These are phyloP conservation scores for Cyclaneusma minus DNA, from an alignment of 2,329 filamentous ascomycete genomes.

Conservation along the genomic window DNA sequence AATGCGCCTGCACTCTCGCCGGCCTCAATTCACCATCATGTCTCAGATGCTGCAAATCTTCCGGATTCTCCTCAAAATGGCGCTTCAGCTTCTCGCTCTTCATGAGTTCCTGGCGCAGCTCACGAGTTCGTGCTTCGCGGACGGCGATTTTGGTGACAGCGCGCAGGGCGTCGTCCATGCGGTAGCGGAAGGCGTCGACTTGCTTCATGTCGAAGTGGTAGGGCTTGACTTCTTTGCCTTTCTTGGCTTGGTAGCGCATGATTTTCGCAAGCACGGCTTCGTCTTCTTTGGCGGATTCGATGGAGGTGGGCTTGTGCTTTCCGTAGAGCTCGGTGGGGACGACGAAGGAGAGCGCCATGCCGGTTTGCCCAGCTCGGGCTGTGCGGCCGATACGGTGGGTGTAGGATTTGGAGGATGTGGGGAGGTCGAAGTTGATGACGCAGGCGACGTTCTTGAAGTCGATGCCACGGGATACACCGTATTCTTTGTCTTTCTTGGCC, in stretches of 20 bases:
- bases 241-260: slow-evolving; percentile 60
- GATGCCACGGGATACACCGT: slow-evolving; percentile 87
- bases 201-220: slow-evolving; percentile 93
- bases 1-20: slow-evolving; percentile 70
- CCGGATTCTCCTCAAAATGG: slow-evolving; percentile 94
- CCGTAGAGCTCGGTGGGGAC: slow-evolving; percentile 68
- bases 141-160: slow-evolving; percentile 82
- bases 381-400: slow-evolving; percentile 95
- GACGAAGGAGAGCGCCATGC: slow-evolving; percentile 93
- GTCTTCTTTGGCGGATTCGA: slow-evolving; percentile 63
- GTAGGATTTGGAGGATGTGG: slow-evolving; percentile 76
- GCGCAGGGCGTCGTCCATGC: slow-evolving; percentile 81
- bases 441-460: slow-evolving; percentile 93
- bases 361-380: slow-evolving; percentile 75
- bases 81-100: slow-evolving; percentile 89
- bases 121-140: slow-evolving; percentile 74
- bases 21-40: slow-evolving; percentile 82
- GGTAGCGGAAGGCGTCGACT: slow-evolving; percentile 86
- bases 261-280: slow-evolving; percentile 75
- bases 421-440: slow-evolving; percentile 95
- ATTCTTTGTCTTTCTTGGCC: slow-evolving; percentile 63
- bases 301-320: slow-evolving; percentile 78
- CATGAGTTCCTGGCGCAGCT: slow-evolving; percentile 77
- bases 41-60: slow-evolving; percentile 70
- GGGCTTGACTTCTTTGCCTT: slow-evolving; percentile 67